Conservation (phyloP, 2,329 filamentous ascomycete species). For the Ophiostoma piceae region DNA sequence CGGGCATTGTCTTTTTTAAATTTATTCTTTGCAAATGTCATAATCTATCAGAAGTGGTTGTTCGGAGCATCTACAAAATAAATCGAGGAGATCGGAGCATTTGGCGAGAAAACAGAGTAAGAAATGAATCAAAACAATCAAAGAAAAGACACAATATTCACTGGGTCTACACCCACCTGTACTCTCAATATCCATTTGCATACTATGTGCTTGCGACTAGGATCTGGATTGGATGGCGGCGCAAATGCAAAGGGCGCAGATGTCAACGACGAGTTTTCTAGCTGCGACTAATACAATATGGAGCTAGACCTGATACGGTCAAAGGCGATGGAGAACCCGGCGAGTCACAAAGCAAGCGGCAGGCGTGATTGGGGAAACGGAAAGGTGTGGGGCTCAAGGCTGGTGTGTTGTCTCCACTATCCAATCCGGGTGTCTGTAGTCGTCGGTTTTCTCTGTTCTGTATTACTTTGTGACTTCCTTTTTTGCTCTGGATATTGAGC, state of each 20-base stretch:
- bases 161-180: neutral
- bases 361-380: neutral
- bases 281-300: constrained; percentile 13
- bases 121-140: neutral
- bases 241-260: constrained; percentile 10
- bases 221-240: neutral
- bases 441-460: neutral
- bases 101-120: neutral
- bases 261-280: constrained; percentile 12
- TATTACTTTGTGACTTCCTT: neutral
- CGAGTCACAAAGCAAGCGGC: constrained; percentile 5
- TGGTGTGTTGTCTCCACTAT: constrained; percentile 1
- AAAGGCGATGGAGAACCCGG: neutral
- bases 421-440: neutral
- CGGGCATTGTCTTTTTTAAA: neutral
- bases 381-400: neutral
- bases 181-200: neutral
- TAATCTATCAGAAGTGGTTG: neutral
- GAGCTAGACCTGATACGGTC: neutral
- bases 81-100: neutral
- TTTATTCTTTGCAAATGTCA: neutral
- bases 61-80: neutral
- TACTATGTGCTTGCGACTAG: neutral
- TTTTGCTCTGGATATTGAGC: neutral
- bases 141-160: neutral